Conservation (phyloP, 1,139 yeast genomes). For the Zygoascus hellenicus region DNA sequence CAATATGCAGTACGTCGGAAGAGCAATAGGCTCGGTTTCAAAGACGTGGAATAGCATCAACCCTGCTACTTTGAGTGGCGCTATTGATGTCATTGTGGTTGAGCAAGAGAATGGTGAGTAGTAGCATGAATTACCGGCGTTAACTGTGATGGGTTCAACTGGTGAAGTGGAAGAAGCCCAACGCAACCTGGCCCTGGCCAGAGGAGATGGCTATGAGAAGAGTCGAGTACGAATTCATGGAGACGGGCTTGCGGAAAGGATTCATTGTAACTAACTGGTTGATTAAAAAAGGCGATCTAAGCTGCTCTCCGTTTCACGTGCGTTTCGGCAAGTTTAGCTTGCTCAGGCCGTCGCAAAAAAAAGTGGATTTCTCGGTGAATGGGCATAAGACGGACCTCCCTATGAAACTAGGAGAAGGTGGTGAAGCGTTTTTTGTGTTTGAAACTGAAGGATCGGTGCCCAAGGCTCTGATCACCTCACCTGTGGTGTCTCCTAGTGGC, state of each 20-base stretch:
- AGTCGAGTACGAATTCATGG: no score
- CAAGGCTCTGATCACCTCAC: constrained; percentile 77
- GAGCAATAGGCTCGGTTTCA: constrained; percentile 90
- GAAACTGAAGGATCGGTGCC: constrained; percentile 76
- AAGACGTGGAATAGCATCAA: constrained; percentile 96
- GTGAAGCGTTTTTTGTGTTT: constrained; percentile 96
- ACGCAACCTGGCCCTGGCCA: no score
- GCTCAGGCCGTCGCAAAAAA: constrained; percentile 92
- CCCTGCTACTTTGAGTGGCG: constrained; percentile 95
- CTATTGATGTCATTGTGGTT: constrained; percentile 94
- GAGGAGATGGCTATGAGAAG: no score
- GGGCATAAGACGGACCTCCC: constrained; percentile 77
- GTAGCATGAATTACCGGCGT: not conserved
- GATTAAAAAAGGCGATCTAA: constrained; percentile 55
- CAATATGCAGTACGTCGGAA: constrained; percentile 88
- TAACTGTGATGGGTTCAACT: no score
- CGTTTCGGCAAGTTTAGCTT: constrained; percentile 92
- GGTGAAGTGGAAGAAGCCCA: not conserved
- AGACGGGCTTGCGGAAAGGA: no score
- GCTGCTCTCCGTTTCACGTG: constrained; percentile 95
- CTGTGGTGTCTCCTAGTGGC: constrained; percentile 75
- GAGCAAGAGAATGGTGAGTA: constrained; percentile 68
- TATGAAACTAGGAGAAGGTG: constrained; percentile 96
- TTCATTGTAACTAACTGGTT: not conserved
- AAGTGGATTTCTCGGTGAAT: constrained; percentile 82